Evolutionary conservation across 1,284 basidiomycete genomes (phyloP), one percentile per base, ranked within the genome.

Genomic region (Amylostereum areolatum): DNA sequence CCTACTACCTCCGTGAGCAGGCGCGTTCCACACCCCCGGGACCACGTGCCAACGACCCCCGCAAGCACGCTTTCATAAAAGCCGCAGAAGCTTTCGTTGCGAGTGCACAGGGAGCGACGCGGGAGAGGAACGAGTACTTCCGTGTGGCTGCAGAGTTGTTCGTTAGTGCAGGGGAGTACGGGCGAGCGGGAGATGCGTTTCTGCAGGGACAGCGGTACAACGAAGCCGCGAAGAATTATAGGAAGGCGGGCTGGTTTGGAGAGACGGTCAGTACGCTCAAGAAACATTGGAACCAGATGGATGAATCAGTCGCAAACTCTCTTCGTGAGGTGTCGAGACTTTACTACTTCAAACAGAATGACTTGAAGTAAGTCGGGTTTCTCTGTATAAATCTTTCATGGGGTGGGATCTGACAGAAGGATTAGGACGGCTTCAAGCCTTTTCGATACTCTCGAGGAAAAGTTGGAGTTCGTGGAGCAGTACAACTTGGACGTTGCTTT

Each of bases 391-490:
- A 29, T 18, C 32, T 43, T 46, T 35, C 18, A 18, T 18, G 18
- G 18, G 18, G 18, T 18, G 18, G 45, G 18, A 10, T 25, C 39
- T 47, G 11, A 25, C 32, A 35, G 37, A 31, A 35, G 24, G 30
- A 36, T 30, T 25, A 80, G 84, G 54, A 70, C 76, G 65, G 70
- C 77, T 6, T 60, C 59, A 12, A 55, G 56, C 3, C 61, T 87
- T 0, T 88, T 87, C 57, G 53, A 64, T 0, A 67, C 72, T 1
- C 59, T 68, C 0, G 76, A 85, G 25, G 77, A 83, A 9, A 69
- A 73, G 12, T 52, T 84, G 6, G 73, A 79, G 39, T 87, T 81
- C 52, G 70, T 81, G 42, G 75, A 81, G 49, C 73, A 79, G 10
- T 74, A 71, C 44, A 75, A 73, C 25, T 67, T 87, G 4, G 75